Base-by-base conservation (phyloP, 768 basidiomycete genomes). In the Suillus bovinus region DNA sequence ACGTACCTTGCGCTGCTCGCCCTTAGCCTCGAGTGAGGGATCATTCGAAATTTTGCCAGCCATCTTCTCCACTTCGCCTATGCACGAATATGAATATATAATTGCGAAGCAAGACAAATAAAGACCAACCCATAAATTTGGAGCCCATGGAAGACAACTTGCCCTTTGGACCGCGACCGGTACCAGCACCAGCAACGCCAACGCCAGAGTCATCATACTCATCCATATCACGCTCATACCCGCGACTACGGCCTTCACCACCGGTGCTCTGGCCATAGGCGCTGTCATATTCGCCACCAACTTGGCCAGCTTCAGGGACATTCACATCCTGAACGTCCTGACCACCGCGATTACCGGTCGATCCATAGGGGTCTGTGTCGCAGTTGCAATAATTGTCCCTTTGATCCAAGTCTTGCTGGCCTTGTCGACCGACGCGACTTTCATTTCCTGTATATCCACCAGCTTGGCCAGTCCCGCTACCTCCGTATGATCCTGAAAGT, bases 211-310 rank as follows among this genome's bases (percentile, higher is more conserved):
- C 62, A 31, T 63, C 64, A 58, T 63, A 60, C 9, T 60, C 62
- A 20, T 65, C 64, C 22, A 1, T 16, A 4, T 64, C 58, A 11
- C 64, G 56, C 41, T 65, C 64, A 36, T 65, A 65, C 16, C 64
- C 64, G 20, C 62, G 58, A 29, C 62, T 56, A 33, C 7, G 22
- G 1, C 38, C 10, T 14, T 24, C 20, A 17, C 20, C 34, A 4
- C 52, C 52, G n/a, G n/a, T 9, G 4, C 24, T 54, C 11, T 44
- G 31, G 29, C 36, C 52, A 24, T 17, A 5, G 27, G 44, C 33
- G 6, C 36, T 39, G 27, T 20, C 20, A 7, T 24, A 36, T 34
- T 49, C 62, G 11, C 62, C 58, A 5, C 62, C 62, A 36, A 31
- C 42, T 17, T n/a, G 62, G 6, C 42, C 49, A 33, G 27, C 52